Evolutionary conservation across 2,329 filamentous ascomycete species (phyloP), one percentile per base, ranked within the genome.

Genomic region (Scytalidium lignicola): DNA sequence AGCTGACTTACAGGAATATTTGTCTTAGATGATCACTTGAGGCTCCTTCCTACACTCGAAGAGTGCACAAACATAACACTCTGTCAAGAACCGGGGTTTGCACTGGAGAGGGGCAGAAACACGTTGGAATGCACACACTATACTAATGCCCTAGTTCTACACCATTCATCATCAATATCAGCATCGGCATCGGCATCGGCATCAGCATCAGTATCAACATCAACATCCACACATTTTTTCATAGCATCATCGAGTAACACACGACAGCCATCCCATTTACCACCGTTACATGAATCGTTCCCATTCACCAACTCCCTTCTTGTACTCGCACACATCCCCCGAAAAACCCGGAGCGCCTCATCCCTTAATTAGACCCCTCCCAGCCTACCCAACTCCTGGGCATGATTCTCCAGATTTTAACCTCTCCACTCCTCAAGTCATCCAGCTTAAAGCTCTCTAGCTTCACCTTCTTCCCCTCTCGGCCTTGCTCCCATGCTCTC

Each of bases 391-490:
- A 99, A 64, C 80, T 85, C 61, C 89, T 80, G 37, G 89, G 88
- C 82, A 97, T 95, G 42, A 96, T 87, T 50, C 93, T 82, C 93
- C 93, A 99, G 53, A 99, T 90, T 74, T 93, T 92, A 60, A 96
- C 91, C 72, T 99, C 93, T 17, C 93, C 93, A 67, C 86, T 92
- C 64, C 89, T 80, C 66, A 99, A 65, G 71, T 99, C 93, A 41
- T 91, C 90, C 53, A 99, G 78, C 72, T 91, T 88, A 72, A 92
- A 97, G 70, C 90, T 95, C 74, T 97, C 92, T 53, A 89, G 74
- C 73, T 95, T 93, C 48, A 95, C 85, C 74, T 96, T 97, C 68
- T 87, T 92, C 66, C 83, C 91, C 73, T 97, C 92, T 13, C 92
- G 76, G 0, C 92, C 92, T 66, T 99, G 93, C 68, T 97, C 93